A percentile compares a stretch with the other conserved stretches of the same genome.
Conservation (phyloP, 192 early-diverging fungal species). For the Cetraspora pellucida region DNA sequence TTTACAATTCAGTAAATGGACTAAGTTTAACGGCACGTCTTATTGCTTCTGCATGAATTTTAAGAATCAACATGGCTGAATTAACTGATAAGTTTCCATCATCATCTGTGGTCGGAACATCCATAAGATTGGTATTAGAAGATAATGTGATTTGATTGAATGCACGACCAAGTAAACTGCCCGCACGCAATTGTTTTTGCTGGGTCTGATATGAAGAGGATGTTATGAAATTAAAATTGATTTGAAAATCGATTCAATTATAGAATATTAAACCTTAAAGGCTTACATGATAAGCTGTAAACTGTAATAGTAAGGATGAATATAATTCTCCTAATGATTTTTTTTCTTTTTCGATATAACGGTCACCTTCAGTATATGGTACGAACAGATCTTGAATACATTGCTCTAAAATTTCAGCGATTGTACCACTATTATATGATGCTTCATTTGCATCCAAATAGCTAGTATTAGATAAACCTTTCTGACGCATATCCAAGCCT, state of each 20-base stretch:
- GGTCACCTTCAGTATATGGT: constrained; percentile 86
- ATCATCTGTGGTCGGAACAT: constrained; percentile 39
- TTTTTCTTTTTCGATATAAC: constrained; percentile 82
- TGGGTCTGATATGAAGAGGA: constrained; percentile 17
- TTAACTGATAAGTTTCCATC: constrained; percentile 48
- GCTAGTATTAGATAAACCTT: constrained; percentile 37
- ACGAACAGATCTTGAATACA: constrained; percentile 95
- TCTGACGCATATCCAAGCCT: constrained; percentile 52
- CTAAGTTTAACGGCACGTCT: constrained; percentile 79
- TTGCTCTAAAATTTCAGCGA: constrained; percentile 78
- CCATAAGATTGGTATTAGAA: constrained; percentile 10
- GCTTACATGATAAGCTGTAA: constrained; percentile 47
- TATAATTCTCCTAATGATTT: constrained; percentile 68
- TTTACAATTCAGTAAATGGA: constrained; percentile 61
- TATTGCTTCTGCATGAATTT: constrained; percentile 78
- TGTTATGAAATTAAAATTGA: background rate
- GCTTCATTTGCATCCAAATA: constrained; percentile 30
- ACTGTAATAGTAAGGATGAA: constrained; percentile 45
- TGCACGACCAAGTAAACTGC: constrained; percentile 25
- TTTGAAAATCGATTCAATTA: background rate
- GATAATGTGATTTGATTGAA: constrained; percentile 31
- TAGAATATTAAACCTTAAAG: background rate
- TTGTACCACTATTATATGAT: constrained; percentile 46
- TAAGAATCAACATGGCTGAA: constrained; percentile 57
- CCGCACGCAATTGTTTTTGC: background rate